Evolutionary conservation across 108 stramenopile species (phyloP), one percentile per base, ranked within the genome.

Genomic region (Epithemia pelagica): DNA sequence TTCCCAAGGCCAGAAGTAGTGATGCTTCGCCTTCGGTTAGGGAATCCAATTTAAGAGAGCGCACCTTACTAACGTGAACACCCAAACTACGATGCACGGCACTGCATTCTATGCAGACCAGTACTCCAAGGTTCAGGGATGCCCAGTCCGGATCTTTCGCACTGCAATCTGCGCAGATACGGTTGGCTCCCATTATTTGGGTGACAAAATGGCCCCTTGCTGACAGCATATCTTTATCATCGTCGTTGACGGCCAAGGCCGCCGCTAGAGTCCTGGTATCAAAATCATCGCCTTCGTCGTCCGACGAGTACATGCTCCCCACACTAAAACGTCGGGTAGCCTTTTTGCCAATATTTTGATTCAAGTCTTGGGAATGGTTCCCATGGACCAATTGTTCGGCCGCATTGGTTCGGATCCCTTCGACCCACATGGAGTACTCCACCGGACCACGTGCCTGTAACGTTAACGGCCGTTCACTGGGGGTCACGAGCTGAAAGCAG

Each of bases 41-140:
- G 52, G 76, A 73, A 67, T 93, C 91, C 33, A 93, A 64, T 64
- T 78, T 80, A 22, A 93, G 73, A 25, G 88, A 90, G 32, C 91
- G 80, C 24, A 90, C 84, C 76, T 96, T 96, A 74, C 91, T 93
- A 31, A 99, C 90, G 77, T 97, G 96, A 26, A 97, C 96, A 31
- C 99, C 99, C 18, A 99, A 80, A 63, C 87, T 91, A 56, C 99
- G 86, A 65, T 99, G 99, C 1, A 99, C 91, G n/a, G 96, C 99
- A 64, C 91, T 88, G 76, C 99, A 99, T 62, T 94, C 89, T 65
- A 99, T 95, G 71, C 99, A 99, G 20, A 99, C 65, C n/a, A 94
- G 61, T 26, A 92, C 78, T 28, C 94, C 94, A 28, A 95, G 69
- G 73, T 94, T 96, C 52, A 94, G 62, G 19, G 80, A 86, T 32